These are phyloP conservation scores for Anethum foeniculum DNA, from an alignment of 140 eudicot species.

Conservation along the genomic window DNA sequence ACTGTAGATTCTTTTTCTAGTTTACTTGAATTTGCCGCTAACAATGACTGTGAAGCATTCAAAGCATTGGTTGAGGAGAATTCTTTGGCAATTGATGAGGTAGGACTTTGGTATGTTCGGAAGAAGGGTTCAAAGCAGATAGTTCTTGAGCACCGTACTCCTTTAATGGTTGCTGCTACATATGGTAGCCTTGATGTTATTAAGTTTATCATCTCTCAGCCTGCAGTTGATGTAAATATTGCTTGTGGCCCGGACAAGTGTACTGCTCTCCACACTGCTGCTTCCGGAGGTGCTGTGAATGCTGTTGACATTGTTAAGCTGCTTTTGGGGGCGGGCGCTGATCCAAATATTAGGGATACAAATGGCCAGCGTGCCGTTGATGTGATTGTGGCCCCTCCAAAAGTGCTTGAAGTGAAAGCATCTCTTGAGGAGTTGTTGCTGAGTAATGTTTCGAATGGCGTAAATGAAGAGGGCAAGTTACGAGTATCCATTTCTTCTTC, in stretches of 20 bases:
- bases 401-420: slow-evolving; percentile 15
- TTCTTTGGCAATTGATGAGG: slow-evolving; percentile 28
- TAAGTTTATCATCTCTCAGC: slow-evolving; percentile 34
- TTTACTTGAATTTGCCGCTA: slow-evolving; percentile 47
- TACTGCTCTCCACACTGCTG: slow-evolving; percentile 59
- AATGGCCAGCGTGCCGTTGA: slow-evolving; percentile 39
- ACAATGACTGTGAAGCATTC: slow-evolving; percentile 34
- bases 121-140: slow-evolving; percentile 37
- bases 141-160: slow-evolving; percentile 40
- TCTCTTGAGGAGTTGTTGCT: slow-evolving; percentile 22
- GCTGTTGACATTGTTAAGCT: slow-evolving; percentile 41
- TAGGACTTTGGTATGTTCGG: slow-evolving; percentile 47
- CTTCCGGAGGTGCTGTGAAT: slow-evolving; percentile 38
- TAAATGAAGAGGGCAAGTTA: slow-evolving; percentile 33
- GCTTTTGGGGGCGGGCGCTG: slow-evolving; percentile 40
- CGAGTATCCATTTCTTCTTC: slow-evolving; percentile 31
- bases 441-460: slow-evolving; percentile 40
- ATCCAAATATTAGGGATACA: slow-evolving; percentile 28
- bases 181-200: slow-evolving; percentile 50
- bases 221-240: slow-evolving; percentile 21
- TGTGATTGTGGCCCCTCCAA: slow-evolving; percentile 26
- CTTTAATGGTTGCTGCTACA: slow-evolving; percentile 53
- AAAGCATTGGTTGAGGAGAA: slow-evolving; percentile 15
- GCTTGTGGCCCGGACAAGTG: slow-evolving; percentile 33
- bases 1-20: slow-evolving; percentile 17